Base-by-base conservation (phyloP, 768 basidiomycete genomes). In the Termitomyces sp. region DNA sequence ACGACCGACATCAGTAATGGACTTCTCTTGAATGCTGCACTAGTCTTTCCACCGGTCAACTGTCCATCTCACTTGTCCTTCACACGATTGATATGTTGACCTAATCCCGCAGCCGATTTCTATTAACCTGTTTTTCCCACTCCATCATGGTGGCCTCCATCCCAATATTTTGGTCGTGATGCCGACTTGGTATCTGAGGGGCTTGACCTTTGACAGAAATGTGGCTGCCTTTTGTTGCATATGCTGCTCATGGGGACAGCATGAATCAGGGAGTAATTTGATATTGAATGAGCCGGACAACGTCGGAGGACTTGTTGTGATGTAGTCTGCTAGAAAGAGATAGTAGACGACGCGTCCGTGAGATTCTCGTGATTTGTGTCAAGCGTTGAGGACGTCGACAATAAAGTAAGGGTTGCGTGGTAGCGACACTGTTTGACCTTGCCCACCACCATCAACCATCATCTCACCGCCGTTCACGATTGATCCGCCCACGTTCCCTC, bases 401-500 rank as follows among this genome's bases (percentile, higher is more conserved):
- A 63, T 61, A 61, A 61, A 59, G 52, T 32, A 53, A 44, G 48
- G 58, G 55, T 5, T 41, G 26, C 4, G 18, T 39, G 50, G 20
- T n/a, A n/a, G 36, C 26, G 32, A 50, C 53, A 32, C 24, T 57
- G 46, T 14, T 57, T 59, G 55, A 43, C 59, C 37, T 58, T 48
- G 49, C 56, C 54, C 42, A 57, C 43, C 47, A 57, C 49, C 59
- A 56, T 37, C 47, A 53, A 36, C 14, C 1, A 36, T 34, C 55
- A 60, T 41, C 47, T 37, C 46, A 36, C 27, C 27, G 24, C 3
- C 32, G 37, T 41, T 20, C 72, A 79, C 79, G 77, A 89, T 89
- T 87, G 85, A 86, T 85, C 76, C 86, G 75, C 70, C 76, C 75
- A 81, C 79, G 72, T 74, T 72, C 76, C 71, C 68, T 80, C 75